Evolutionary conservation across 1,139 yeast genomes (phyloP).

Genomic region (Candida frijolesensis): DNA sequence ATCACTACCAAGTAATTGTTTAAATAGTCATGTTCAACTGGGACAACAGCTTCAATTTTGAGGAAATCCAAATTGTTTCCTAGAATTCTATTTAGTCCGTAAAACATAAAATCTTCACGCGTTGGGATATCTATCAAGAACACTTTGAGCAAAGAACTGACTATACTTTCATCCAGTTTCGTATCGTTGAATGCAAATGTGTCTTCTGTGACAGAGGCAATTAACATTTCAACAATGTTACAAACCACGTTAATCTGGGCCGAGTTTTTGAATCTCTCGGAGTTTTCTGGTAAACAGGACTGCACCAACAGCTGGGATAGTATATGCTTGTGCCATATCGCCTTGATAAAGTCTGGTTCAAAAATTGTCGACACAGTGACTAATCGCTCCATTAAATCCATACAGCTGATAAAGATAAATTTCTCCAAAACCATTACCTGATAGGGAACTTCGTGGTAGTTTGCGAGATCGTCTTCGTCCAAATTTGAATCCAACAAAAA

Average conservation of each 20-base stretch:
- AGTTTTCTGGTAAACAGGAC: conserved; percentile 39
- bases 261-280: conserved; percentile 38
- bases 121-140: conserved; percentile 44
- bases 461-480: conserved; percentile 37
- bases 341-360: conserved; percentile 22
- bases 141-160: conserved; percentile 42
- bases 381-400: conserved; percentile 56
- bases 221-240: conserved; percentile 43
- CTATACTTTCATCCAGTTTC: conserved; percentile 23
- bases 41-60: conserved; percentile 36
- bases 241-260: conserved; percentile 43
- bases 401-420: conserved; percentile 48
- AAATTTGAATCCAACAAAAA: conserved; percentile 30
- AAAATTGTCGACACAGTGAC: conserved; percentile 27
- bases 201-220: conserved; percentile 37
- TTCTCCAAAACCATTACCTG: conserved; percentile 52
- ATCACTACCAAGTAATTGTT: conserved; percentile 27
- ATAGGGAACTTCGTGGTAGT: conserved; percentile 36
- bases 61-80: conserved; percentile 52
- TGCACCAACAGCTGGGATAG: conserved; percentile 27
- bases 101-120: conserved; percentile 43
- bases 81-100: conserved; percentile 54
- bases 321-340: conserved; percentile 28
- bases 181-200: conserved; percentile 28
- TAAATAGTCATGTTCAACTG: conserved; percentile 26